These are phyloP conservation scores for Trypanosoma lewisi DNA, from an alignment of 208 protist species.

Conservation along the genomic window DNA sequence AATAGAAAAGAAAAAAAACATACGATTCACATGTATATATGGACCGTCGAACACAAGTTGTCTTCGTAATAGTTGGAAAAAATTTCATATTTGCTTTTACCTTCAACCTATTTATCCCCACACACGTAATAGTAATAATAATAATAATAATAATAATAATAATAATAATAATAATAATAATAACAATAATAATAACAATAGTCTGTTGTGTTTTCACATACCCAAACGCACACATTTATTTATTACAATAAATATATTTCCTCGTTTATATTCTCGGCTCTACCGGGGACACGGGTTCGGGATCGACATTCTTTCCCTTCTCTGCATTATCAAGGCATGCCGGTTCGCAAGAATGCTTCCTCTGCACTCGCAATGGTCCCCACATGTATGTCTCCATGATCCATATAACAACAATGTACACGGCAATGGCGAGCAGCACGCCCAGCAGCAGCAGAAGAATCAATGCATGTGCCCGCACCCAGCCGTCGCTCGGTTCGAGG, in stretches of 20 bases:
- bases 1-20: too few species aligned
- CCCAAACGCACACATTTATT: not conserved
- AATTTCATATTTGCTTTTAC: too few species aligned
- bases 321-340: not conserved
- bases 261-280: not conserved
- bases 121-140: too few species aligned
- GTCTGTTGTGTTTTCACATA: not conserved
- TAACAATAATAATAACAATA: constrained; percentile 9
- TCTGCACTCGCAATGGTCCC: not conserved
- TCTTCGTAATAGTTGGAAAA: too few species aligned
- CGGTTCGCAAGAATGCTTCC: not conserved
- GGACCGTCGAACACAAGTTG: too few species aligned
- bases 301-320: not conserved
- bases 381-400: constrained; percentile 3
- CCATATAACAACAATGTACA: not conserved
- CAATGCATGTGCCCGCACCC: not conserved
- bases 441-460: constrained; percentile 6
- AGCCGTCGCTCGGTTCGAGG: constrained; percentile 6
- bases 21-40: too few species aligned
- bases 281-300: not conserved
- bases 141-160: constrained; percentile 3
- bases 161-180: constrained; percentile 6
- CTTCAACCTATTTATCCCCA: too few species aligned
- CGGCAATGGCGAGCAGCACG: constrained; percentile 8
- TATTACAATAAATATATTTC: not conserved